These are phyloP conservation scores for Calonectria crousiana DNA, from an alignment of 2,329 filamentous ascomycete genomes.

Conservation along the genomic window DNA sequence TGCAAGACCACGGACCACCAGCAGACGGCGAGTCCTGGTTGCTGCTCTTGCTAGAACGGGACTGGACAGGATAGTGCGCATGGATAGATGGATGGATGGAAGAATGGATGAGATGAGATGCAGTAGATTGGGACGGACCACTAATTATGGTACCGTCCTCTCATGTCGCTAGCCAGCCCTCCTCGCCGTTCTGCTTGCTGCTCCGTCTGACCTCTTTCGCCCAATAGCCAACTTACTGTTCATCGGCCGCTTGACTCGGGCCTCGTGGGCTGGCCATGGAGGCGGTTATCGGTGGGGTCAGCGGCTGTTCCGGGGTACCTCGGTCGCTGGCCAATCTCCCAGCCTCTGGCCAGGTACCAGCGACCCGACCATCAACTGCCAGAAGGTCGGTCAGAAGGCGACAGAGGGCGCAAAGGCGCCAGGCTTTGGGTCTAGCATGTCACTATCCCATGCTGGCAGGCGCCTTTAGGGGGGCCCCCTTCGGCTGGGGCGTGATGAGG, in stretches of 20 bases:
- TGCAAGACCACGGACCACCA: slow-evolving; percentile 25
- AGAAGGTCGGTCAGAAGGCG: slow-evolving; percentile 12
- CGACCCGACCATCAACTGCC: slow-evolving; percentile 7
- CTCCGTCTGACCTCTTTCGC: background rate
- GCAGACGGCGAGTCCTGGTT: slow-evolving; percentile 18
- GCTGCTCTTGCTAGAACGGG: slow-evolving; percentile 1
- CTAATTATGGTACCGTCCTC: slow-evolving; percentile 27
- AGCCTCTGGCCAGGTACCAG: slow-evolving; percentile 39
- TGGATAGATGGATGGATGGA: slow-evolving; percentile 10
- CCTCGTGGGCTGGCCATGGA: slow-evolving; percentile 38
- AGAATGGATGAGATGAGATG: slow-evolving; percentile 26
- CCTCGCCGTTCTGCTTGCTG: slow-evolving; percentile 7
- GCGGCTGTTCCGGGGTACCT: slow-evolving; percentile 40
- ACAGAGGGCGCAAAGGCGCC: background rate
- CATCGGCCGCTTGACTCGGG: slow-evolving; percentile 40
- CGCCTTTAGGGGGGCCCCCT: background rate
- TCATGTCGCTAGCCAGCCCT: slow-evolving; percentile 5
- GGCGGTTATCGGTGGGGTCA: slow-evolving; percentile 37
- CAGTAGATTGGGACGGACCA: slow-evolving; percentile 10
- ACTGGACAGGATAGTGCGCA: background rate
- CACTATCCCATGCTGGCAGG: background rate
- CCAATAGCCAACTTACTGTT: background rate
- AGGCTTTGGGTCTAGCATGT: background rate
- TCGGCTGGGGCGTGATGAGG: background rate
- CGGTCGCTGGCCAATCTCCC: slow-evolving; percentile 38